Conservation (phyloP, 1,284 basidiomycete genomes). For the Tylopilus orsonianus region DNA sequence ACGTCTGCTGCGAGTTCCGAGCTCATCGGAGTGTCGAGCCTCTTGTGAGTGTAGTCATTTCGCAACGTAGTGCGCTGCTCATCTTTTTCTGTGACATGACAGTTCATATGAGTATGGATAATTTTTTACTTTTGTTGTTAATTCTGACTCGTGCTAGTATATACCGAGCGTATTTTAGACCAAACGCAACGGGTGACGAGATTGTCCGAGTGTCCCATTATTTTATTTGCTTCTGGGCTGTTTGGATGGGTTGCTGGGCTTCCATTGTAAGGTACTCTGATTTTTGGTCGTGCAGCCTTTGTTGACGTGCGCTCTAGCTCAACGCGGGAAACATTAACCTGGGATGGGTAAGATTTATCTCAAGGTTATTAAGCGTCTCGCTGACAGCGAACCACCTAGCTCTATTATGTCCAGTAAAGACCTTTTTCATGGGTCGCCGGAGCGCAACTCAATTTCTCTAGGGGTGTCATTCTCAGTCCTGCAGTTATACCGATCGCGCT, state of each 20-base stretch:
- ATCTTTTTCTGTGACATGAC: not conserved
- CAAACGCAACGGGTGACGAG: slow-evolving; percentile 47
- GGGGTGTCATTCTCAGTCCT: slow-evolving; percentile 47
- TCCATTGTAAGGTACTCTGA: slow-evolving; percentile 38
- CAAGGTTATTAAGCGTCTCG: not conserved
- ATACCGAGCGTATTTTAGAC: slow-evolving; percentile 51
- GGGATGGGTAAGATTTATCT: slow-evolving; percentile 38
- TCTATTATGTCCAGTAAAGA: slow-evolving; percentile 49
- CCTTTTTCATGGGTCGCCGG: not conserved
- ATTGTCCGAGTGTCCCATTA: slow-evolving; percentile 53
- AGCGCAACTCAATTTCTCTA: slow-evolving; percentile 17
- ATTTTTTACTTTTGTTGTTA: not conserved
- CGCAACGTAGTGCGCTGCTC: not conserved
- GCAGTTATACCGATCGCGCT: slow-evolving; percentile 50
- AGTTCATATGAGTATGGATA: slow-evolving; percentile 43
- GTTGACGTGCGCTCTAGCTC: slow-evolving; percentile 33
- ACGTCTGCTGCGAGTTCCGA: slow-evolving; percentile 62
- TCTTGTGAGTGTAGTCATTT: slow-evolving; percentile 41
- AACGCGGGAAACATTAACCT: slow-evolving; percentile 46
- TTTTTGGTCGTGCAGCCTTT: not conserved
- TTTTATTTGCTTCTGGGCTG: slow-evolving; percentile 58
- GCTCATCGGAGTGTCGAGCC: slow-evolving; percentile 58
- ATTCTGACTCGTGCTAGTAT: slow-evolving; percentile 27
- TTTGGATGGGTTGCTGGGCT: slow-evolving; percentile 61
- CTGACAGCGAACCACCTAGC: slow-evolving; percentile 22